Percentiles rank a stretch among this genome's conserved stretches.
phyloP scores from a whole-genome alignment of 1,284 basidiomycete genomes.

The Inonotus obliquus region DNA sequence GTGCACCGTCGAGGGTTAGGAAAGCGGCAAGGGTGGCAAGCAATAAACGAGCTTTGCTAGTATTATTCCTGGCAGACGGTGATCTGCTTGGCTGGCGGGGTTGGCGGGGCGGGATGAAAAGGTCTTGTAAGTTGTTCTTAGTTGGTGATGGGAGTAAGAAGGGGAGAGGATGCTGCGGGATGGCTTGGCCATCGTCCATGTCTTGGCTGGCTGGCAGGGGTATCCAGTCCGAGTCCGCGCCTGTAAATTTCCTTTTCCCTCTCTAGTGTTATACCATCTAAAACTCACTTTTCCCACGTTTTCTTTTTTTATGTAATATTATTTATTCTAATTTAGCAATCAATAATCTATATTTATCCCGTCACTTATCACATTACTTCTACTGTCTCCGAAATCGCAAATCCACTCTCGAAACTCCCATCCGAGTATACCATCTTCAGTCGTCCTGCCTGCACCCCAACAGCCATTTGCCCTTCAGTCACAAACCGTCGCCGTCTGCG shows the following conservation, averaged over 20 bases:
- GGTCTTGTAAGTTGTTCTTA: background rate
- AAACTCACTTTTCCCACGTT: background rate
- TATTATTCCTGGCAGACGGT: background rate
- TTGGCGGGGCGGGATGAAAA: background rate
- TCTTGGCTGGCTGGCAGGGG: background rate
- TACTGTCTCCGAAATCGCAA: background rate
- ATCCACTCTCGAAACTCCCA: constrained; percentile 42
- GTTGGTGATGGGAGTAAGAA: background rate
- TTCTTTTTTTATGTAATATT: background rate
- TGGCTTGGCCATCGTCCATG: background rate
- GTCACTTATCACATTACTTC: background rate
- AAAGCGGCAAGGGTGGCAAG: constrained; percentile 12
- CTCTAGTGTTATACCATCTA: background rate
- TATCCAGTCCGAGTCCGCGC: background rate
- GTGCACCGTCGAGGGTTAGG: background rate
- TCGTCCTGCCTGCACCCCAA: constrained; percentile 59
- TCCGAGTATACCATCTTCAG: constrained; percentile 71
- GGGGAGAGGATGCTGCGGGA: background rate
- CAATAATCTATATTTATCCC: background rate
- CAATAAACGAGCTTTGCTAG: background rate
- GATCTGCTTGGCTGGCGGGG: background rate
- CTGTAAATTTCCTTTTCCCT: background rate
- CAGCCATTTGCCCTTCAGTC: constrained; percentile 34
- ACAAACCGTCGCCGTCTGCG: background rate
- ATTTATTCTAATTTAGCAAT: background rate